Evolutionary conservation across 441 rosid species (phyloP), one percentile per base, ranked within the genome.

Genomic region (Populus trichocarpa): DNA sequence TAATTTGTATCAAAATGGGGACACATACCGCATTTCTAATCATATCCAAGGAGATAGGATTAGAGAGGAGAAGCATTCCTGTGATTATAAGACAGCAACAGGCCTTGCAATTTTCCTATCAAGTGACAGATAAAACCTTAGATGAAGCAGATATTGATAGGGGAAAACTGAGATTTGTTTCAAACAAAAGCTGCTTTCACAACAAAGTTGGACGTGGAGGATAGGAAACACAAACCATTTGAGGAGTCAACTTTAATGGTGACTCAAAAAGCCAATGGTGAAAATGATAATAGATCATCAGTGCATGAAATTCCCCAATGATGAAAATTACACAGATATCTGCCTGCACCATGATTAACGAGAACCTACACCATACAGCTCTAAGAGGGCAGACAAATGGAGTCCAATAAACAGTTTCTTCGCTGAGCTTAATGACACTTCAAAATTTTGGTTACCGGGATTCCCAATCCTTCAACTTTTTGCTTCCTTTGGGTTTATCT

Each of bases 381-480:
- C 63, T 59, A 20, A 0, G 22, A 59, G 64, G 25, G 25, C 1
- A n/a, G 25, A 59, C 23, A n/a, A n/a, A n/a, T 59, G 5, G 64
- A 59, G 9, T 2, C 2, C 14, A 5, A 57, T 16, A 6, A 3
- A 68, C 9, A 4, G 36, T 9, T 16, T 32, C 16, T 13, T 18
- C 16, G 12, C 10, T 9, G 16, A 2, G 26, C n/a, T 18, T 5
- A 0, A 1, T 10, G 1, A 33, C 32, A 26, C 16, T 33, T 53
- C 11, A 18, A 72, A 64, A 64, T 33, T 9, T 8, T 33, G 18
- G 32, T 79, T 77, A 86, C 23, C 69, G 71, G 23, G 67, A 74
- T 33, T 89, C 93, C 98, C 97, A 92, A 77, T 91, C 98, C 87
- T 92, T 96, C 89, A 95, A 84, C 87, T 92, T 95, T 90, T 89